Evolutionary conservation across 2,329 filamentous ascomycete species (phyloP).

Genomic region (Talaromyces sp.): DNA sequence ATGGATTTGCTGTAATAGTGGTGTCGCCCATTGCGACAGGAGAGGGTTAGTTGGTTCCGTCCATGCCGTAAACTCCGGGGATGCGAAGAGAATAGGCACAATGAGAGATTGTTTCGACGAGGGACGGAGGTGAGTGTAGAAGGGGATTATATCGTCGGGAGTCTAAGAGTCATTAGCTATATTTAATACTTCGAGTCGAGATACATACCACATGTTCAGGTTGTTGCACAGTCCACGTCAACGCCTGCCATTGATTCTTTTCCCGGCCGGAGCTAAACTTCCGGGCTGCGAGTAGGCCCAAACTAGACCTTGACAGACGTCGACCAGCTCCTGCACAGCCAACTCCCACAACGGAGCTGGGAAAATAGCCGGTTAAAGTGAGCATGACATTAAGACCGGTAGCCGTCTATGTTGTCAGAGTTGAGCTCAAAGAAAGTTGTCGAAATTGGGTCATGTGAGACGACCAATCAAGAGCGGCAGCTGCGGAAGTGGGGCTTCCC

Average conservation of each 20-base stretch:
- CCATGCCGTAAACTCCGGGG: slow-evolving; percentile 40
- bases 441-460: neutral
- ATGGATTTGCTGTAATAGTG: slow-evolving; percentile 26
- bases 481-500: neutral
- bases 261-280: slow-evolving; percentile 7
- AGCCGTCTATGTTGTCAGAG: neutral
- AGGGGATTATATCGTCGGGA: slow-evolving; percentile 21
- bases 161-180: slow-evolving; percentile 17
- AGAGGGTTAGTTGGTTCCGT: slow-evolving; percentile 34
- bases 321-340: slow-evolving; percentile 1
- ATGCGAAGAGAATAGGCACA: slow-evolving; percentile 38
- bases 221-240: slow-evolving; percentile 13
- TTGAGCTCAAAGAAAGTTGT: slow-evolving; percentile 1
- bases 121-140: slow-evolving; percentile 22
- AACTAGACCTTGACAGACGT: neutral
- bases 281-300: neutral
- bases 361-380: slow-evolving; percentile 1
- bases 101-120: slow-evolving; percentile 18
- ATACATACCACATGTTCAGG: slow-evolving; percentile 10
- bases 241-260: slow-evolving; percentile 6
- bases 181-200: slow-evolving; percentile 14
- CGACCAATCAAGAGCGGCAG: neutral
- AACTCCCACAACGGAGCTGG: slow-evolving; percentile 7
- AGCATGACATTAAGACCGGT: slow-evolving; percentile 12
- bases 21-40: slow-evolving; percentile 32